Evolutionary conservation across 306 rosid species (phyloP).

Genomic region (Prosopis cineraria): DNA sequence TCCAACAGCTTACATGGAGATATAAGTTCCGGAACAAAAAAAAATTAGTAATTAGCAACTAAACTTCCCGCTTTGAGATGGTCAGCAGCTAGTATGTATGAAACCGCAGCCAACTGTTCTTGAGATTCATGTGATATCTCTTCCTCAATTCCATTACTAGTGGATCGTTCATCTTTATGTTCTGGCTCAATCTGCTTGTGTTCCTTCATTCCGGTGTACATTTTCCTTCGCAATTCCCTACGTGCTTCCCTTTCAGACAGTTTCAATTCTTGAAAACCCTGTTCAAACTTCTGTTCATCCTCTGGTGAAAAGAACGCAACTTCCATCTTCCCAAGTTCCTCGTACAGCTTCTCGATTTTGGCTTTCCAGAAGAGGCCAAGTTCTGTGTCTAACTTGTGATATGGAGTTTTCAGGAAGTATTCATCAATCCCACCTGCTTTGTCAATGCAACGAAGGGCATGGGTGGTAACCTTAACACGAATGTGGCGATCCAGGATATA

Average conservation of each 20-base stretch:
- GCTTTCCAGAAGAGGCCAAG: conserved; percentile 89
- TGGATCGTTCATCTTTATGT: conserved; percentile 34
- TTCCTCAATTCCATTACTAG: conserved; percentile 23
- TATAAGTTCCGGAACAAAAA: conserved; percentile 1
- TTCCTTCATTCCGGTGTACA: conserved; percentile 49
- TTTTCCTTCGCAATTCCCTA: conserved; percentile 60
- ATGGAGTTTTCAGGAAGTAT: conserved; percentile 89
- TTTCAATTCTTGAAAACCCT: conserved; percentile 64
- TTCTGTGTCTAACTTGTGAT: conserved; percentile 92
- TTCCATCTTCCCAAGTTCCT: conserved; percentile 72
- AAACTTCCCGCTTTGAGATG: conserved; percentile 38
- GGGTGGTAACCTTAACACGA: conserved; percentile 86
- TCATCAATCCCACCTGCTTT: conserved; percentile 96
- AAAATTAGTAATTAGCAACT: conserved; percentile 35
- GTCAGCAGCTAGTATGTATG: conserved; percentile 44
- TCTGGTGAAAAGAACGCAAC: conserved; percentile 70
- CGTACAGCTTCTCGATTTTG: conserved; percentile 76
- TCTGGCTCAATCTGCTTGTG: conserved; percentile 48
- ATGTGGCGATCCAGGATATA: conserved; percentile 85
- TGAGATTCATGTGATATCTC: conserved; percentile 38
- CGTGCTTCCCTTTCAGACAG: conserved; percentile 63
- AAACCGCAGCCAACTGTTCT: conserved; percentile 49
- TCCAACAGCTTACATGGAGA: conserved; percentile 26
- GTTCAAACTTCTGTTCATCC: conserved; percentile 71
- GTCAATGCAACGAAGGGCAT: conserved; percentile 90